Base-by-base conservation (phyloP, 1,284 basidiomycete species). In the Austroboletus niveus region DNA sequence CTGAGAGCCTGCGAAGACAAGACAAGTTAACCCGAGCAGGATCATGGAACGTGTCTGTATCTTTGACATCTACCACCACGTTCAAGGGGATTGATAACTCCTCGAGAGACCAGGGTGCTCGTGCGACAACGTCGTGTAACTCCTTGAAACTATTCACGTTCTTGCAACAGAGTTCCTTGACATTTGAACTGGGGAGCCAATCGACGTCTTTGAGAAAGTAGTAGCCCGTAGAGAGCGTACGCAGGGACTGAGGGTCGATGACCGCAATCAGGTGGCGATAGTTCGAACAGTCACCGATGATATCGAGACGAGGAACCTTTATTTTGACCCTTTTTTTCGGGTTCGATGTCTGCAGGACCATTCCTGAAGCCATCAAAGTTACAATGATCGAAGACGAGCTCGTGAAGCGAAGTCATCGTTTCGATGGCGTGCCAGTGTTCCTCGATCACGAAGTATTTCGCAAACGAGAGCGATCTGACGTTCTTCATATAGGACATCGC, bases 401-500 rank as follows among this genome's bases (percentile, higher is more conserved):
- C 29, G 24, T 64, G 41, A 20, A 64, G 62, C 1, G 36, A 45
- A 2, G 10, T 15, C 3, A 64, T 36, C 1, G 17, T 20, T 14
- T 42, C 40, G 1, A 68, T 54, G 2, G 40, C 41, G 2, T 22
- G 2, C 60, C 64, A 66, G 35, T 58, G 51, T 6, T 52, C 46
- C 2, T 3, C 8, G 10, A 51, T 40, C 43, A 66, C 53, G 15
- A 32, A 17, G 17, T 47, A 52, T 0, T 8, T 0, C 1, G 8
- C 35, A 32, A 65, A 56, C 12, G 11, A 10, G 45, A 68, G 54
- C 9, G 44, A 29, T 6, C 27, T 52, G 22, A 64, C 42, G 27
- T 61, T 53, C 5, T 17, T 43, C 63, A 68, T 67, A 40, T 54
- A 34, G 1, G 11, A 29, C 38, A 67, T 20, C 2, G 42, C 55